phyloP scores from a whole-genome alignment of 192 early-diverging fungal genomes.

The Thamnidium elegans region DNA sequence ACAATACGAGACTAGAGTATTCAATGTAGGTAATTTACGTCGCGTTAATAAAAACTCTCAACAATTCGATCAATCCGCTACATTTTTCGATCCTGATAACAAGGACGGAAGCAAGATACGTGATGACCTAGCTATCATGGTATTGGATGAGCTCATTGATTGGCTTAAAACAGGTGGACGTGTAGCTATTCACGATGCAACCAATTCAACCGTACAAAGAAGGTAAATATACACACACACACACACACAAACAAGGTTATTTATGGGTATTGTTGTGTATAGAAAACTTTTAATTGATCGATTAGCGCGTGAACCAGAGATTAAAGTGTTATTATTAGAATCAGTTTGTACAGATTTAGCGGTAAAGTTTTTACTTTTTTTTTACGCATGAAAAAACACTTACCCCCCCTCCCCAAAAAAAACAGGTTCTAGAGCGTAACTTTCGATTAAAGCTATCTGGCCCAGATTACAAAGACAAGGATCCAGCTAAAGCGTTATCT shows the following conservation, averaged over 20 bases:
- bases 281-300: constrained; percentile 59
- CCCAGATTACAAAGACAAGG: constrained; percentile 90
- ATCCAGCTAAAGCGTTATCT: constrained; percentile 68
- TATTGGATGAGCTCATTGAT: constrained; percentile 84
- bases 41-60: constrained; percentile 54
- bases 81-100: constrained; percentile 94
- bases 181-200: constrained; percentile 93
- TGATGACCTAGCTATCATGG: constrained; percentile 88
- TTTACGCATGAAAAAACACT: background rate
- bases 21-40: constrained; percentile 95
- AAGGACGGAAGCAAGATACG: constrained; percentile 66
- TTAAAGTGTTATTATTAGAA: constrained; percentile 76
- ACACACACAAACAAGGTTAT: background rate
- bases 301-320: constrained; percentile 54
- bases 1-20: constrained; percentile 77
- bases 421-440: constrained; percentile 71
- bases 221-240: constrained; percentile 38
- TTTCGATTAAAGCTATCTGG: constrained; percentile 86
- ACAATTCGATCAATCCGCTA: constrained; percentile 59
- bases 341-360: constrained; percentile 80
- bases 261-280: background rate
- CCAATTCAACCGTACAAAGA: constrained; percentile 87
- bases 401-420: background rate
- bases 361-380: constrained; percentile 17
- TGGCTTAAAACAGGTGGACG: constrained; percentile 89